A percentile compares a stretch with the other conserved stretches of the same genome.
Conservation (phyloP, 2,329 filamentous ascomycete species). For the Aspergillus alliaceus region DNA sequence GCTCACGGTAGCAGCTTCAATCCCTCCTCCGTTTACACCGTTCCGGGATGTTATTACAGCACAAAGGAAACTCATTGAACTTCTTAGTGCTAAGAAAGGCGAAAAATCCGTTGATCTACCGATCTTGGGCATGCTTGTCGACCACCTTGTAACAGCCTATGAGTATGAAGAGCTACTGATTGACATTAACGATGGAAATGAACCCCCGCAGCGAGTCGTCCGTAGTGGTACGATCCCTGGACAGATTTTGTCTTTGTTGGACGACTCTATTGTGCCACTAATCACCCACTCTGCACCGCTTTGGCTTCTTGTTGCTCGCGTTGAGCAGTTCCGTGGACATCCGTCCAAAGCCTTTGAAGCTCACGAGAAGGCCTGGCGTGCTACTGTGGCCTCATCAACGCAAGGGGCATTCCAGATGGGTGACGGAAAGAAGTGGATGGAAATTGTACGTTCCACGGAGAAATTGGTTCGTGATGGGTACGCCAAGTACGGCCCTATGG, state of each 20-base stretch:
- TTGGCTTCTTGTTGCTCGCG: slow-evolving; percentile 71
- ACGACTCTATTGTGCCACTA: slow-evolving; percentile 73
- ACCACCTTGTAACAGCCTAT: slow-evolving; percentile 62
- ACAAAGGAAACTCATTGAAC: slow-evolving; percentile 70
- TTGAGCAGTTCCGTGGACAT: slow-evolving; percentile 72
- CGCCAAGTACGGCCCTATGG: slow-evolving; percentile 70
- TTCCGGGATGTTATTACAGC: slow-evolving; percentile 75
- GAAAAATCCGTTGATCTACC: slow-evolving; percentile 77
- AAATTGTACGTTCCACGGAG: slow-evolving; percentile 74
- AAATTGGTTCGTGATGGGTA: slow-evolving; percentile 74
- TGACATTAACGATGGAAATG: slow-evolving; percentile 35
- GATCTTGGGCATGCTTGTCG: slow-evolving; percentile 70
- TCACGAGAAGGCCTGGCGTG: slow-evolving; percentile 87
- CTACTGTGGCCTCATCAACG: slow-evolving; percentile 52
- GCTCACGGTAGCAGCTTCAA: slow-evolving; percentile 77
- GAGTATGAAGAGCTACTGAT: slow-evolving; percentile 39
- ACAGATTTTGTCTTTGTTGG: slow-evolving; percentile 67
- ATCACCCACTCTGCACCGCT: slow-evolving; percentile 77
- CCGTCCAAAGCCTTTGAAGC: slow-evolving; percentile 74
- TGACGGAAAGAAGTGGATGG: slow-evolving; percentile 65
- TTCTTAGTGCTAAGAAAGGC: slow-evolving; percentile 64
- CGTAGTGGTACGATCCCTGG: slow-evolving; percentile 54
- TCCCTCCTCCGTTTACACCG: slow-evolving; percentile 65
- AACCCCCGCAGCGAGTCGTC: slow-evolving; percentile 33
- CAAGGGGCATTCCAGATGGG: slow-evolving; percentile 52